Conservation (phyloP, 177 flowering plant genomes). For the Vitis hybrid region DNA sequence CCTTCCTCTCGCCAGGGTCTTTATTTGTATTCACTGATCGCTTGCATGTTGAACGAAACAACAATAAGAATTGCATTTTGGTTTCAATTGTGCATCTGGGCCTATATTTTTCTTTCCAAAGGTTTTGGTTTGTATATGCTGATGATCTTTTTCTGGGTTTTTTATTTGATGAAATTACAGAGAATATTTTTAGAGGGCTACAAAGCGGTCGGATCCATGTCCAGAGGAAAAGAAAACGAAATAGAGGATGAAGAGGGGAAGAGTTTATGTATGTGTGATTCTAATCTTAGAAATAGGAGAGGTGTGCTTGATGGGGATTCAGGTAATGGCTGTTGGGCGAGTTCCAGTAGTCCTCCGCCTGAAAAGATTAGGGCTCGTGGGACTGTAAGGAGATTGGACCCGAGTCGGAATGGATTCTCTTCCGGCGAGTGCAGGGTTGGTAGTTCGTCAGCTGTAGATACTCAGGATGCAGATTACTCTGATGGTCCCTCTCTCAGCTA, state of each 20-base stretch:
- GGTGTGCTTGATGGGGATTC: neutral
- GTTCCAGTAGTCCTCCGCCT: neutral
- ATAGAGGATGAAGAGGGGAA: conserved; percentile 4
- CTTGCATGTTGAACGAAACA: neutral
- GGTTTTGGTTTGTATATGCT: conserved; percentile 4
- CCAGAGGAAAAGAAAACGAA: conserved; percentile 21
- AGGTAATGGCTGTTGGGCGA: neutral
- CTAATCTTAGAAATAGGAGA: neutral
- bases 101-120: neutral
- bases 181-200: neutral
- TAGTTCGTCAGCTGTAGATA: conserved; percentile 32
- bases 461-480: conserved; percentile 88
- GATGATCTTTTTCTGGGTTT: neutral
- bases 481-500: conserved; percentile 45
- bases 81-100: neutral
- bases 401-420: conserved; percentile 11
- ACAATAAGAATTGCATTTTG: neutral
- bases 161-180: conserved; percentile 1
- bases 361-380: conserved; percentile 18
- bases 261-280: conserved; percentile 1
- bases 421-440: conserved; percentile 4
- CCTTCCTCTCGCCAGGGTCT: neutral
- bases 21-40: neutral
- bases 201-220: conserved; percentile 14
- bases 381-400: neutral